These are phyloP conservation scores for Phytophthora tubulina DNA, from an alignment of 352 stramenopile genomes.

Conservation along the genomic window DNA sequence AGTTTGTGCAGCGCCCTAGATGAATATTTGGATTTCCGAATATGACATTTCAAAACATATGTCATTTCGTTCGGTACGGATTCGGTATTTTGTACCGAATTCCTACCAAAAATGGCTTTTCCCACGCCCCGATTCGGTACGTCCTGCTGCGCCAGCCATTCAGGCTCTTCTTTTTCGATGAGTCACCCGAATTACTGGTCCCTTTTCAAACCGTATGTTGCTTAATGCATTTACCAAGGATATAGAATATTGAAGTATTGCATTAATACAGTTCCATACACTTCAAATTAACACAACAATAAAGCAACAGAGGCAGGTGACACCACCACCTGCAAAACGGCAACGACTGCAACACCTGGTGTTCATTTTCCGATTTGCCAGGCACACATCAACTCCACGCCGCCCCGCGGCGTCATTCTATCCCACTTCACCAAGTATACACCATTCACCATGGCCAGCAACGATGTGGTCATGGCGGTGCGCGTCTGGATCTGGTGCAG, in stretches of 20 bases:
- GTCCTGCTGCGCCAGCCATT: conserved; percentile 11
- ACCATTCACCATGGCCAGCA: conserved; percentile 18
- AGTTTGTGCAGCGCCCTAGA: too few species aligned
- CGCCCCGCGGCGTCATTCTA: background rate
- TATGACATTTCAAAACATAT: too few species aligned
- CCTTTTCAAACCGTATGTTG: background rate
- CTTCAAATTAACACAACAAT: background rate
- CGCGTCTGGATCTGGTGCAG: conserved; percentile 43
- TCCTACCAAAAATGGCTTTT: too few species aligned
- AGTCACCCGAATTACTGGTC: conserved; percentile 15
- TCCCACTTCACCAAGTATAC: conserved; percentile 6
- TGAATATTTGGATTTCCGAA: too few species aligned
- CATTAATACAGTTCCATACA: background rate
- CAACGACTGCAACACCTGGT: conserved; percentile 4
- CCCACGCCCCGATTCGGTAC: too few species aligned
- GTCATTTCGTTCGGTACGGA: too few species aligned
- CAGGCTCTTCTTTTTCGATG: conserved; percentile 20
- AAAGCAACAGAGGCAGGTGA: background rate
- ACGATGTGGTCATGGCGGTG: conserved; percentile 31
- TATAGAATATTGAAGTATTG: background rate
- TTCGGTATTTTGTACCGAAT: too few species aligned
- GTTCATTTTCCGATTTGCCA: conserved; percentile 33
- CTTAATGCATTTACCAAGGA: background rate
- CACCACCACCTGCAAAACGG: background rate
- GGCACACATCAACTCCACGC: background rate